Base-by-base conservation (phyloP, 352 stramenopile genomes). In the Phytopythium helicoides region DNA sequence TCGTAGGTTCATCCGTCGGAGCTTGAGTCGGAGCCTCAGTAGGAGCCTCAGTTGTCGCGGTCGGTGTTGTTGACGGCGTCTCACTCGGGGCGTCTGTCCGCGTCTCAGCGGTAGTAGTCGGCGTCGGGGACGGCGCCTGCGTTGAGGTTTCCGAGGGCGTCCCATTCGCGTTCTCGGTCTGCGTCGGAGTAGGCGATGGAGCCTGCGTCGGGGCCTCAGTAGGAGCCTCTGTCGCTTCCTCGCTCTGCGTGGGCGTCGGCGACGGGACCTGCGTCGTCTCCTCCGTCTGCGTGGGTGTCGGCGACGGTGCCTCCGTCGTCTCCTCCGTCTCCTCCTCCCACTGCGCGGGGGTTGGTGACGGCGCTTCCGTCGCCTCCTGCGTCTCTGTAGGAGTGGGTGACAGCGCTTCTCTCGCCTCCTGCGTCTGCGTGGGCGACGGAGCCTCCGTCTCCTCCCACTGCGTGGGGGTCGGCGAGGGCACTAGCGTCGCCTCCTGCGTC, bases 61-160 rank as follows among this genome's bases (percentile, higher is more conserved):
- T 48, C 11, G 10, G n/a, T 19, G 41, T 47, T 18, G 41, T 21
- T 23, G 15, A 10, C 21, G 41, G 52, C 36, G 42, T 44, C 44
- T 52, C 33, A 12, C 42, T 48, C 26, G 53, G 44, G 7, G 28
- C 47, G 1, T 49, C 44, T 3, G 52, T 48, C 40, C 34, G 21
- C 3, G 16, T 41, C 42, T 28, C 33, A 25, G 31, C 11, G 3
- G 38, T n/a, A n/a, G 41, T 18, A 3, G 53, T 60, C n/a, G 44
- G 19, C 26, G 35, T 52, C 15, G 41, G 3, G 25, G 5, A 52
- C 11, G 44, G 45, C 8, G 33, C 52, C 34, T 34, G 35, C 28
- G 52, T 48, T 46, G 55, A 36, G 25, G 40, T 51, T 21, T 23
- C 35, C 22, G 48, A n/a, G n/a, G n/a, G n/a, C n/a, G n/a, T n/a